These are phyloP conservation scores for Metarhizium robertsii DNA, from an alignment of 2,329 filamentous ascomycete genomes.

Conservation along the genomic window DNA sequence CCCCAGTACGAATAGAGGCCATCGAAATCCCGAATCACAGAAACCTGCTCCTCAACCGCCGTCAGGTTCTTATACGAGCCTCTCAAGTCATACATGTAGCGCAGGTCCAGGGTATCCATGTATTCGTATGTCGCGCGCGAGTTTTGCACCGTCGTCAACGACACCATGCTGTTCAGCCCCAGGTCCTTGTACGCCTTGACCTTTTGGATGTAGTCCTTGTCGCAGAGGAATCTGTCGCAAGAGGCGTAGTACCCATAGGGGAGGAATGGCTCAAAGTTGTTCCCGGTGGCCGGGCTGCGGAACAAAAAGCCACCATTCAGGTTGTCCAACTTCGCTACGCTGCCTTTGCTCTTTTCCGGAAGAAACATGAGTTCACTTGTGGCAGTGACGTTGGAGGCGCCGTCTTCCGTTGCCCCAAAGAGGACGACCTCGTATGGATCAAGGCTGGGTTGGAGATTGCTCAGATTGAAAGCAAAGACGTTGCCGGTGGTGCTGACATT, in stretches of 20 bases:
- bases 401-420: slow-evolving; percentile 20
- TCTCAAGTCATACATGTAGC: slow-evolving; percentile 36
- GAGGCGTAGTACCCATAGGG: slow-evolving; percentile 35
- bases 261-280: slow-evolving; percentile 29
- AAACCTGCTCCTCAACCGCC: slow-evolving; percentile 28
- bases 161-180: slow-evolving; percentile 36
- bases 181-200: slow-evolving; percentile 24
- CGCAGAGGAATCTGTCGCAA: slow-evolving; percentile 33
- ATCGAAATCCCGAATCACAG: slow-evolving; percentile 27
- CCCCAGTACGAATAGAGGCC: slow-evolving; percentile 36
- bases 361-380: slow-evolving; percentile 30
- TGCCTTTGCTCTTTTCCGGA: slow-evolving; percentile 31
- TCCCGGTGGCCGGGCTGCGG: slow-evolving; percentile 24
- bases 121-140: slow-evolving; percentile 26
- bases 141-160: slow-evolving; percentile 29
- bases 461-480: slow-evolving; percentile 28
- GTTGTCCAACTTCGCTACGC: slow-evolving; percentile 36
- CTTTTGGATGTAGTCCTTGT: slow-evolving; percentile 23
- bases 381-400: slow-evolving; percentile 24
- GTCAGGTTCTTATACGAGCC: slow-evolving; percentile 34
- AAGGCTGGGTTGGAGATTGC: slow-evolving; percentile 22
- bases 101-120: slow-evolving; percentile 28
- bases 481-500: slow-evolving; percentile 24
- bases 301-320: slow-evolving; percentile 32
- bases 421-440: slow-evolving; percentile 30